Evolutionary conservation across 129 eudicot genomes (phyloP).

Genomic region (Tanacetum coccineum): DNA sequence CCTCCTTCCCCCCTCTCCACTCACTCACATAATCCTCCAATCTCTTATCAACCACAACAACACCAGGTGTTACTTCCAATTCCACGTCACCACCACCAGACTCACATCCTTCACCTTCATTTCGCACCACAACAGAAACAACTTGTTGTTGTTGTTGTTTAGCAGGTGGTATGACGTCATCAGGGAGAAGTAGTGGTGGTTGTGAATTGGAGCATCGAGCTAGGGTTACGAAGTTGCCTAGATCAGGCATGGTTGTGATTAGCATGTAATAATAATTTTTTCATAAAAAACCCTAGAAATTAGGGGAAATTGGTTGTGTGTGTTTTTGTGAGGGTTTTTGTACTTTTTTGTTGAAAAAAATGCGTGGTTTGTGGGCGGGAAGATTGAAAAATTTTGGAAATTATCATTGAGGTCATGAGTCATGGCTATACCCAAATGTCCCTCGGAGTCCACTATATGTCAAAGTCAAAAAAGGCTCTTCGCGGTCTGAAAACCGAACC

Average conservation of each 20-base stretch:
- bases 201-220: constrained; percentile 24
- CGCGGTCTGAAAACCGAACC: too few species aligned
- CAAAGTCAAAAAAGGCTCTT: too few species aligned
- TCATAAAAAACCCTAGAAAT: constrained; percentile 10
- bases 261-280: neutral
- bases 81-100: neutral
- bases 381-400: constrained; percentile 27
- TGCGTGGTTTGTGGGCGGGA: constrained; percentile 26
- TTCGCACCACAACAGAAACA: neutral
- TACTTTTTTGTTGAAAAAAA: constrained; percentile 11
- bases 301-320: constrained; percentile 4
- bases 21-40: constrained; percentile 38
- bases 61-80: too few species aligned
- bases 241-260: constrained; percentile 32
- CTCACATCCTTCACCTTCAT: neutral
- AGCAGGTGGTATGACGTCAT: neutral
- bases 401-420: too few species aligned
- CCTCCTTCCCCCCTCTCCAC: constrained; percentile 41
- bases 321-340: neutral
- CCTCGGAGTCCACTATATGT: neutral
- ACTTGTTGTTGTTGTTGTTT: neutral
- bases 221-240: constrained; percentile 15
- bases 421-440: too few species aligned
- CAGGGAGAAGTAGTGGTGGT: neutral
- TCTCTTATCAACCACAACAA: constrained; percentile 17